These are phyloP conservation scores for Candida odintsovae DNA, from an alignment of 805 yeast species.

Conservation along the genomic window DNA sequence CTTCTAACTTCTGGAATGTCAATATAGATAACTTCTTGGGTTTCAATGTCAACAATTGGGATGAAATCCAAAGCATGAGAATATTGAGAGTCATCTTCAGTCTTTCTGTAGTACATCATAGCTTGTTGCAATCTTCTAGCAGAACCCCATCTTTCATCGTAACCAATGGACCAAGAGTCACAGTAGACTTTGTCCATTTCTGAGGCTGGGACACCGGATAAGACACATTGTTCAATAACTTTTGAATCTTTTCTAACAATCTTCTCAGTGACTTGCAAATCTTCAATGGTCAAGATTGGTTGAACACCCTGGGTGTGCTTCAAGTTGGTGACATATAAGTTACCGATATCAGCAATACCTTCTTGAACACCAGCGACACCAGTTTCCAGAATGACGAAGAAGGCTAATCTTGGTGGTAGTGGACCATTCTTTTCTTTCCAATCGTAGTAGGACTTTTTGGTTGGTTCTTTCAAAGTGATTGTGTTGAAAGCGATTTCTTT, in stretches of 20 bases:
- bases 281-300: slow-evolving; percentile 70
- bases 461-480: slow-evolving; percentile 65
- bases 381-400: slow-evolving; percentile 53
- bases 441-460: slow-evolving; percentile 52
- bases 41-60: slow-evolving; percentile 75
- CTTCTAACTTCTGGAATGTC: slow-evolving; percentile 75
- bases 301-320: slow-evolving; percentile 54
- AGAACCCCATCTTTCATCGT: slow-evolving; percentile 75
- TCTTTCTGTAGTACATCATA: slow-evolving; percentile 66
- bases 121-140: slow-evolving; percentile 75
- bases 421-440: slow-evolving; percentile 62
- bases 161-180: slow-evolving; percentile 69
- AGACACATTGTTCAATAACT: slow-evolving; percentile 66
- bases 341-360: slow-evolving; percentile 57
- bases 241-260: slow-evolving; percentile 64
- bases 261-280: slow-evolving; percentile 55
- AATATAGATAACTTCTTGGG: slow-evolving; percentile 60
- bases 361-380: slow-evolving; percentile 63
- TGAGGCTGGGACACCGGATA: slow-evolving; percentile 59
- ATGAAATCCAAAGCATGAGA: slow-evolving; percentile 70
- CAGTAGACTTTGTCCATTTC: slow-evolving; percentile 46
- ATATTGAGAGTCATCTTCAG: slow-evolving; percentile 73
- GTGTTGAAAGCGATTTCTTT: slow-evolving; percentile 54
- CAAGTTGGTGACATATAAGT: slow-evolving; percentile 40
- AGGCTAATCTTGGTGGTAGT: slow-evolving; percentile 64